These are phyloP conservation scores for Beauveria pseudobassiana DNA, from an alignment of 2,329 filamentous ascomycete genomes.

Conservation along the genomic window DNA sequence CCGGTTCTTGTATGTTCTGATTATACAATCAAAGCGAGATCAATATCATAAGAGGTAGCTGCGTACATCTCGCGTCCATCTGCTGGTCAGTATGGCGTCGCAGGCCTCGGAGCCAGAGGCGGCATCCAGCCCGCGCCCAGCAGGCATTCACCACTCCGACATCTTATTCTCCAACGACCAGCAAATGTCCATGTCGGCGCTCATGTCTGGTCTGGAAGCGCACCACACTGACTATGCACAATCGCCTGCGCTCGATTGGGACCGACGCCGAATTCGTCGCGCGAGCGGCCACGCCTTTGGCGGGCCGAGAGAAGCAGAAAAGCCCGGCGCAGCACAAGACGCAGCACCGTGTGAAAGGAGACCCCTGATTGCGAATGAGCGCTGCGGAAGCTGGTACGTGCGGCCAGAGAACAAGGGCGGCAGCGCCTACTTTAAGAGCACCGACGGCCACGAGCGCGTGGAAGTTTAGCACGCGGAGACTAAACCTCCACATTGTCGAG, in stretches of 20 bases:
- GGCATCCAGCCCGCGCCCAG: neutral
- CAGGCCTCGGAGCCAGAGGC: neutral
- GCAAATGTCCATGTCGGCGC: conserved; percentile 60
- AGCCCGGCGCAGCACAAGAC: neutral
- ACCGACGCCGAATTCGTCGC: conserved; percentile 69
- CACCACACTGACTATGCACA: conserved; percentile 68
- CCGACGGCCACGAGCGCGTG: conserved; percentile 91
- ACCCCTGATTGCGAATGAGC: conserved; percentile 83
- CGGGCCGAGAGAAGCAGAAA: neutral
- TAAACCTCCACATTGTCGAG: conserved; percentile 76
- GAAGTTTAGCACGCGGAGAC: conserved; percentile 75
- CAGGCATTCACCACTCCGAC: conserved; percentile 27
- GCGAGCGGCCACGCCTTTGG: conserved; percentile 45
- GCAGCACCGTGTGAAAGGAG: conserved; percentile 27
- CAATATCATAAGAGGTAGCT: too few relatives aligned
- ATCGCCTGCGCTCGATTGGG: conserved; percentile 73
- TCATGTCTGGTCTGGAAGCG: conserved; percentile 65
- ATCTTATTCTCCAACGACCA: conserved; percentile 43
- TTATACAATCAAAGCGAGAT: too few relatives aligned
- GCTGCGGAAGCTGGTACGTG: conserved; percentile 96
- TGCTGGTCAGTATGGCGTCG: neutral
- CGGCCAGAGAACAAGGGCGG: conserved; percentile 54
- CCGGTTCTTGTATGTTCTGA: too few relatives aligned
- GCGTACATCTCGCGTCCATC: neutral
- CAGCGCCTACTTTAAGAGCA: conserved; percentile 95